These are phyloP conservation scores for Populus deltoides DNA, from an alignment of 345 rosid genomes.

Conservation along the genomic window DNA sequence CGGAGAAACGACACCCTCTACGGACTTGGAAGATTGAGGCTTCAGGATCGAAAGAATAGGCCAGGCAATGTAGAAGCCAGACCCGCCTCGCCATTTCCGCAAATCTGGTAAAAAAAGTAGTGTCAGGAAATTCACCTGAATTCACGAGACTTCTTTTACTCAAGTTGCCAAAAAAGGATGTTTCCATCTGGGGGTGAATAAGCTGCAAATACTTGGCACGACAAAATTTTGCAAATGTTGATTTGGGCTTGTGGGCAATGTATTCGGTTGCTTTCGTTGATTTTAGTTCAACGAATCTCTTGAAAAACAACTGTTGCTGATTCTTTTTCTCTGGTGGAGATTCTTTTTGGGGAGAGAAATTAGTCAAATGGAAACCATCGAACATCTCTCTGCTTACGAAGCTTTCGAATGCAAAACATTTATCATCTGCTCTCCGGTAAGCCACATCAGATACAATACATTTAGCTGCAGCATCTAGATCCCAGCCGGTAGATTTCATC, in stretches of 20 bases:
- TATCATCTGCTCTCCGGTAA: conserved; percentile 63
- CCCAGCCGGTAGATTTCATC: conserved; percentile 72
- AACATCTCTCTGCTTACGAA: conserved; percentile 77
- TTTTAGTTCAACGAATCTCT: conserved; percentile 61
- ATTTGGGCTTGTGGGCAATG: conserved; percentile 50
- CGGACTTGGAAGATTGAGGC: conserved; percentile 64
- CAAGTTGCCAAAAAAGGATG: conserved; percentile 60
- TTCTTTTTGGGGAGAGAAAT: conserved; percentile 39
- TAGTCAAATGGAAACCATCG: conserved; percentile 57
- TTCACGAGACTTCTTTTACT: conserved; percentile 44
- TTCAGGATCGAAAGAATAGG: conserved; percentile 60
- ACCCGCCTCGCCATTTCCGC: conserved; percentile 80
- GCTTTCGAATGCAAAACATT: conserved; percentile 72
- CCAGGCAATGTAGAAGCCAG: conserved; percentile 87
- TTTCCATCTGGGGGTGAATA: conserved; percentile 77
- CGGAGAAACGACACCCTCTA: conserved; percentile 62
- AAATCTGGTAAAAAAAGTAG: conserved; percentile 44
- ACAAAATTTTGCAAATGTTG: conserved; percentile 64
- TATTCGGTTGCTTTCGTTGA: conserved; percentile 46
- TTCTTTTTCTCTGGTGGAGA: conserved; percentile 33
- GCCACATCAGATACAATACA: conserved; percentile 48
- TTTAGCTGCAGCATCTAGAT: conserved; percentile 58
- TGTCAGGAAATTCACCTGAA: conserved; percentile 57
- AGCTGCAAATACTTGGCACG: conserved; percentile 61
- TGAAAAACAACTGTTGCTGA: conserved; percentile 41